Percentiles rank a stretch among this genome's conserved stretches.
phyloP scores from a whole-genome alignment of 768 basidiomycete genomes.

The Suillus fuscotomentosus region DNA sequence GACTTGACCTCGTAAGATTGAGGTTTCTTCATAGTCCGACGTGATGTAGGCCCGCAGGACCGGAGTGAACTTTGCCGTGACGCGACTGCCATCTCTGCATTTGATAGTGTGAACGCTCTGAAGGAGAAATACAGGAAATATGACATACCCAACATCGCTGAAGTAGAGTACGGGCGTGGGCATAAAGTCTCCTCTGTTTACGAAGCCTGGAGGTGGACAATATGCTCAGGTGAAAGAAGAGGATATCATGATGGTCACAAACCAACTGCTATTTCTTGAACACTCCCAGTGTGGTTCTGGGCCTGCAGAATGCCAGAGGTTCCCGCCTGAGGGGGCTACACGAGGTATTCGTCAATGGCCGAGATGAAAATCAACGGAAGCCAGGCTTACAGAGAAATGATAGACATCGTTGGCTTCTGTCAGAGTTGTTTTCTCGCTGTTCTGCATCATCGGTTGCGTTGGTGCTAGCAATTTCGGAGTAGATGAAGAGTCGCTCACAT shows the following conservation, averaged over 20 bases:
- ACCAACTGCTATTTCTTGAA: background rate
- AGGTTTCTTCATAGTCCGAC: conserved; percentile 1
- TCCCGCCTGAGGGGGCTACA: background rate
- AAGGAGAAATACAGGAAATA: background rate
- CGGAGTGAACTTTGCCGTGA: background rate
- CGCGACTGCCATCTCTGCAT: background rate
- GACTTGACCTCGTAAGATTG: background rate
- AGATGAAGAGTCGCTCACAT: background rate
- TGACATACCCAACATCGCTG: background rate
- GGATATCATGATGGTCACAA: background rate
- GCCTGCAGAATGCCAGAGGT: background rate
- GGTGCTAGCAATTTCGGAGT: too few species aligned
- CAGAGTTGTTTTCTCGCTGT: background rate
- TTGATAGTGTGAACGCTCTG: background rate
- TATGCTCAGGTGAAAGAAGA: background rate
- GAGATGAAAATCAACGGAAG: background rate
- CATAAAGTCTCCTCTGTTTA: background rate
- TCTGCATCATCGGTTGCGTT: background rate
- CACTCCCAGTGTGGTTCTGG: background rate
- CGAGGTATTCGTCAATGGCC: background rate
- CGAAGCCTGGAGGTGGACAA: background rate
- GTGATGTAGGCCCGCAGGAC: background rate
- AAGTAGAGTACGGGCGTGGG: background rate
- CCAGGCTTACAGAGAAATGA: background rate
- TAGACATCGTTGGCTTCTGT: background rate